Base-by-base conservation (phyloP, 2,329 filamentous ascomycete species). In the Phialemoniopsis sp. region DNA sequence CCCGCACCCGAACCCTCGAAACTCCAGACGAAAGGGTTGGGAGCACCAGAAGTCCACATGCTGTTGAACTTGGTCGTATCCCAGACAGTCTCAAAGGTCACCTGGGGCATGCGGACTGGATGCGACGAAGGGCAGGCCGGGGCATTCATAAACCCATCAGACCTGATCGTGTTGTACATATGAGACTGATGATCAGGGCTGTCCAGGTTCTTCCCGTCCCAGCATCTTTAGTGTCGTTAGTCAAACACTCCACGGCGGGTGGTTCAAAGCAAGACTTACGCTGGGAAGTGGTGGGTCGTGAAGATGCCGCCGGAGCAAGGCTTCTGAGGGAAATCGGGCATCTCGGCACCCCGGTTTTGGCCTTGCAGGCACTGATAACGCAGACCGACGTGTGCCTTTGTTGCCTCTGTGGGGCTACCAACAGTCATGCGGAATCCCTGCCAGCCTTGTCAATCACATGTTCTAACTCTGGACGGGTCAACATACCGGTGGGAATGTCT, bases 141-240 rank as follows among this genome's bases (percentile, higher is more conserved):
- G 5, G 55, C 46, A 31, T 46, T 46, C 5, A 31, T 37, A 35
- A 46, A 46, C 30, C 49, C 58, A 50, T 71, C 63, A 29, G 57
- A 48, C 3, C 47, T 55, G 37, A 17, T 53, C 14, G 42, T 45
- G 37, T 48, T 48, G 39, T 46, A 49, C 45, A 49, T 41, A 21
- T 49, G 47, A 16, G 43, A 44, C 41, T 49, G 46, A 55, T 81
- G 76, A 52, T 79, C 64, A 1, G 60, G 29, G 8, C 68, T 66
- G 50, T 81, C 76, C 10, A 76, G 47, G 45, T 79, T 68, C 30
- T 62, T 58, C 16, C 79, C 78, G 43, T 83, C 67, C 79, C 79
- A 83, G 62, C 79, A 82, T 28, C 38, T 41, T 18, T n/a, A n/a
- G n/a, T n/a, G n/a, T n/a, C n/a, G n/a, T n/a, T n/a, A n/a, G n/a